Evolutionary conservation across 2,329 filamentous ascomycete genomes (phyloP).

Genomic region (Aspergillus glaucus): DNA sequence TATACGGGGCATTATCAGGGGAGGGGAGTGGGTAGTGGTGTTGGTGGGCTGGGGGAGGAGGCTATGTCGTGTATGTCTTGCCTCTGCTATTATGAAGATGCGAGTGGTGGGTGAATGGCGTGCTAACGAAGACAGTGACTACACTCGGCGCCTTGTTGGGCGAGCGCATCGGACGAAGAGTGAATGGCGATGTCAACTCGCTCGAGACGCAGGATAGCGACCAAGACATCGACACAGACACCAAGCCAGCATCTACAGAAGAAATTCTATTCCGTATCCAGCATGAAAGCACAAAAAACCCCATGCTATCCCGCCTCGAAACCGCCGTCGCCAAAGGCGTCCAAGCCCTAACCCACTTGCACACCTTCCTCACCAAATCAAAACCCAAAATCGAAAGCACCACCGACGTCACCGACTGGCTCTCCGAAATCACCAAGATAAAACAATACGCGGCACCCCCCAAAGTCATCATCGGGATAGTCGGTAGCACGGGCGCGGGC

Average conservation of each 20-base stretch:
- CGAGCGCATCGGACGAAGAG: neutral
- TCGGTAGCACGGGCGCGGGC: constrained; percentile 57
- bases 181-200: neutral
- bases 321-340: constrained; percentile 8
- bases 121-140: neutral
- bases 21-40: neutral
- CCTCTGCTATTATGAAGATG: no score
- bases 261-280: no score
- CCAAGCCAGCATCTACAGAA: no score
- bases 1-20: neutral
- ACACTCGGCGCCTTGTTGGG: neutral
- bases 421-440: neutral
- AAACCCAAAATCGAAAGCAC: neutral
- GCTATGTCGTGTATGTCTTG: neutral
- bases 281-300: no score
- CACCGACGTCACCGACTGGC: neutral
- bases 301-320: constrained; percentile 14
- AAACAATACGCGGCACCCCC: neutral
- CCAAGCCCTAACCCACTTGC: neutral
- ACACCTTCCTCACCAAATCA: neutral
- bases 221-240: no score
- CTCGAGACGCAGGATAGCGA: neutral
- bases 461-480: constrained; percentile 49
- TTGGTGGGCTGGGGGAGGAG: neutral
- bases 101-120: no score